phyloP scores from a whole-genome alignment of 2,329 filamentous ascomycete genomes.

The Dendryphion nanum region DNA sequence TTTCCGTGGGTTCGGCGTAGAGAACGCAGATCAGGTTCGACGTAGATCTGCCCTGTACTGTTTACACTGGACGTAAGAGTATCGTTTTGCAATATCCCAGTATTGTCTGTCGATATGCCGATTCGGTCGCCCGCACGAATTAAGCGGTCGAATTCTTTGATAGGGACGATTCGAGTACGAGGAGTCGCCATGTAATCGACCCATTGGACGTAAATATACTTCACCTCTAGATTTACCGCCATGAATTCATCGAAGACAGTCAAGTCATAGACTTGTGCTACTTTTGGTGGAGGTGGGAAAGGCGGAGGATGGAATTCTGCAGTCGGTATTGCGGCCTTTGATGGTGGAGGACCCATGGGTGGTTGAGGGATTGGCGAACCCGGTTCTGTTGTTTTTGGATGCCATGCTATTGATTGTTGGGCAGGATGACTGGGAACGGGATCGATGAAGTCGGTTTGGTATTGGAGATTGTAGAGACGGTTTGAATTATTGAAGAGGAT shows the following conservation, averaged over 20 bases:
- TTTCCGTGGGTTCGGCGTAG: slow-evolving; percentile 54
- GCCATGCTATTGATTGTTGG: slow-evolving; percentile 23
- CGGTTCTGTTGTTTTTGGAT: slow-evolving; percentile 19
- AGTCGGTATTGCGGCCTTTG: background rate
- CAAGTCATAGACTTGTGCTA: slow-evolving; percentile 34
- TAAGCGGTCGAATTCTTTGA: slow-evolving; percentile 44
- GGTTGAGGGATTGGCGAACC: slow-evolving; percentile 15
- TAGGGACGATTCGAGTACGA: slow-evolving; percentile 66
- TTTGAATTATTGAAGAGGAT: slow-evolving; percentile 78
- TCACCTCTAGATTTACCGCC: slow-evolving; percentile 50
- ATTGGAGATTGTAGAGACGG: slow-evolving; percentile 64
- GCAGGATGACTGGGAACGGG: slow-evolving; percentile 11
- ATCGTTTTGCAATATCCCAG: slow-evolving; percentile 70
- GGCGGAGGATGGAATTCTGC: slow-evolving; percentile 16
- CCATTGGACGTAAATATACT: slow-evolving; percentile 74
- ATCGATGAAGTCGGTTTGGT: slow-evolving; percentile 38
- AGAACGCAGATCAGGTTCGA: slow-evolving; percentile 65
- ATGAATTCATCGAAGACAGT: slow-evolving; percentile 50
- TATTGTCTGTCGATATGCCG: slow-evolving; percentile 62
- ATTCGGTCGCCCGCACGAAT: slow-evolving; percentile 43
- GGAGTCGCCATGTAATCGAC: slow-evolving; percentile 72
- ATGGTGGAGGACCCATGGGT: slow-evolving; percentile 1
- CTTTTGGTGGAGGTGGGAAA: slow-evolving; percentile 30
- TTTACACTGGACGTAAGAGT: slow-evolving; percentile 52
- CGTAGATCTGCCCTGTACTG: slow-evolving; percentile 63